These are phyloP conservation scores for Hygrocybe punicea DNA, from an alignment of 768 basidiomycete species.

Conservation along the genomic window DNA sequence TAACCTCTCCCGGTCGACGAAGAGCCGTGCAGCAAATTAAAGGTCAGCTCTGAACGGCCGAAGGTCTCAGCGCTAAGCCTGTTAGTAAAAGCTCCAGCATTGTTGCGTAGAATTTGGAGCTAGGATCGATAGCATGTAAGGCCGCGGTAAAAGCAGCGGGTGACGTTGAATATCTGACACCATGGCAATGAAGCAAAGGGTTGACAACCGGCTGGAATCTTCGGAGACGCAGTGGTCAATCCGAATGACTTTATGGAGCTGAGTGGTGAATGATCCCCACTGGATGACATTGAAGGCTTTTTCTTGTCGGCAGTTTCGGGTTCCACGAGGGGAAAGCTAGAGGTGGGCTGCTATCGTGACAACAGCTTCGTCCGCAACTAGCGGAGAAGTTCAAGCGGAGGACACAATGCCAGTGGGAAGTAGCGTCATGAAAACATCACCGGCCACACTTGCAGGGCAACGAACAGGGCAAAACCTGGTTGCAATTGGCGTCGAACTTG, in stretches of 20 bases:
- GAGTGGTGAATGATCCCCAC: constrained; percentile 51
- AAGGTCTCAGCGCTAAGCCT: constrained; percentile 77
- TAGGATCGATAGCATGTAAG: constrained; percentile 43
- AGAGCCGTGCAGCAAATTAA: too few relatives aligned
- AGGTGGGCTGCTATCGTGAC: constrained; percentile 42
- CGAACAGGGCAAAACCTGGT: too few relatives aligned
- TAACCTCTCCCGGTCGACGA: too few relatives aligned
- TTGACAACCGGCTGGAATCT: constrained; percentile 46
- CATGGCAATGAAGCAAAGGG: constrained; percentile 63
- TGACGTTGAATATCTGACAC: constrained; percentile 56
- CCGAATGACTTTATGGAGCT: constrained; percentile 51
- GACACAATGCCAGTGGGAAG: constrained; percentile 40
- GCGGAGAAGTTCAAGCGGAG: not conserved
- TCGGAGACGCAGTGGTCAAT: constrained; percentile 43
- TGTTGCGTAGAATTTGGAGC: constrained; percentile 44
- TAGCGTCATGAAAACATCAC: constrained; percentile 45
- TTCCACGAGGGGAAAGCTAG: constrained; percentile 43
- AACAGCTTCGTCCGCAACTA: constrained; percentile 44
- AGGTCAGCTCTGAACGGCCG: constrained; percentile 66
- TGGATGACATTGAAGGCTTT: constrained; percentile 43
- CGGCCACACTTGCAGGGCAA: constrained; percentile 38
- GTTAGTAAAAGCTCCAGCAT: constrained; percentile 68
- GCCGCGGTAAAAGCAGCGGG: constrained; percentile 45
- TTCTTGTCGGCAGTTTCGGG: constrained; percentile 36
- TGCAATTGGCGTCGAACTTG: constrained; percentile 42